These are phyloP conservation scores for Ceratopteris richardii DNA, from an alignment of 75 land plant genomes.

Conservation along the genomic window DNA sequence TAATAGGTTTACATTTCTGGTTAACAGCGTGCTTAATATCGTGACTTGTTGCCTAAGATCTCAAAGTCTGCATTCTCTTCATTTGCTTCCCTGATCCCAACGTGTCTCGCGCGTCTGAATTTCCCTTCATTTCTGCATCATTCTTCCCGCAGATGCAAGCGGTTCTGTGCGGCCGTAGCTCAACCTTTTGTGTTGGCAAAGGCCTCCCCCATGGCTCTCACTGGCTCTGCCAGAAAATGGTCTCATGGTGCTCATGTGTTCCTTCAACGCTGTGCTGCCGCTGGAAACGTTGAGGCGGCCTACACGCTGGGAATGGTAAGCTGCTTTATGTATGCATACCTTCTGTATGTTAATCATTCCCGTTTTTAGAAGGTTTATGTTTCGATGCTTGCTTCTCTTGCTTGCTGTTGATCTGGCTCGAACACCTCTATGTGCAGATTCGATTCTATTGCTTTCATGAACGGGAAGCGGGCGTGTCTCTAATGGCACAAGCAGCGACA, in stretches of 20 bases:
- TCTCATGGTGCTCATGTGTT: constrained; percentile 56
- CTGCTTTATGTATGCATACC: no score
- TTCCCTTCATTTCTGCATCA: neutral
- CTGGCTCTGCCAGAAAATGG: constrained; percentile 46
- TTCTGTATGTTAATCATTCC: no score
- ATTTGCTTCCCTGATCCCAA: no score
- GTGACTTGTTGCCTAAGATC: no score
- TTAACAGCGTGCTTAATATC: no score
- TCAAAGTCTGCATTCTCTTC: no score
- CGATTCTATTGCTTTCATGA: constrained; percentile 59
- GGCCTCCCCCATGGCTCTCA: constrained; percentile 20
- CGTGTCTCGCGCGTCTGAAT: no score
- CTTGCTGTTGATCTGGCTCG: neutral
- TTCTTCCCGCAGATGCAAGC: constrained; percentile 39
- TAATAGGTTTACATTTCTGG: no score
- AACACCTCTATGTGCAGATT: no score
- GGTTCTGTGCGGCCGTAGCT: constrained; percentile 33
- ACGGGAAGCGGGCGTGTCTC: constrained; percentile 46
- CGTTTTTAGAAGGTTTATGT: neutral
- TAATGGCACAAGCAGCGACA: constrained; percentile 83
- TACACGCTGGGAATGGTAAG: constrained; percentile 65
- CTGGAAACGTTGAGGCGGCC: constrained; percentile 54
- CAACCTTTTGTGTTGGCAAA: constrained; percentile 34
- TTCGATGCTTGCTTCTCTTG: neutral
- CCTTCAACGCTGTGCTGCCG: constrained; percentile 39